Conservation (phyloP, 805 yeast species). For the Hagleromyces aurorensis region DNA sequence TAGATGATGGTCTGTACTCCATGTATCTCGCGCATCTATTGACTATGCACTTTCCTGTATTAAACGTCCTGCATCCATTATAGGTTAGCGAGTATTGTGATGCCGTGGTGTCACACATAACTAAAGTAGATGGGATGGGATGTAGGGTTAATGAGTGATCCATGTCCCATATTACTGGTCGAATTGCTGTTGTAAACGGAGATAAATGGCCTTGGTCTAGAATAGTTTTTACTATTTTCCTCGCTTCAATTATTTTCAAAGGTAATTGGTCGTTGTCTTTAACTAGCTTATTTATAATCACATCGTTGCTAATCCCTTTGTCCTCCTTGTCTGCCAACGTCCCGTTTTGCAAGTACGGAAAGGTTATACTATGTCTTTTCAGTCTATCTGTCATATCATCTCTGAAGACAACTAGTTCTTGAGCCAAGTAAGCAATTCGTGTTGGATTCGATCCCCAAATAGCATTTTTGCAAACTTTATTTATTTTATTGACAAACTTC, state of each 20-base stretch:
- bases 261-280: conserved; percentile 33
- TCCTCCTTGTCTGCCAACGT: conserved; percentile 22
- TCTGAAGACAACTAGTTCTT: conserved; percentile 67
- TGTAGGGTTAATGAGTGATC: conserved; percentile 63
- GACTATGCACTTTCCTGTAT: conserved; percentile 52
- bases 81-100: conserved; percentile 69
- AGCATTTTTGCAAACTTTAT: conserved; percentile 46
- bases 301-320: conserved; percentile 5
- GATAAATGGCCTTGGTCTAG: conserved; percentile 83
- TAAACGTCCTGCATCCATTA: conserved; percentile 73
- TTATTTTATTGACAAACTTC: conserved; percentile 60
- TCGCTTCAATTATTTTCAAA: conserved; percentile 47
- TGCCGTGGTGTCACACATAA: conserved; percentile 64
- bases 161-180: conserved; percentile 62
- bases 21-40: conserved; percentile 51
- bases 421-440: conserved; percentile 69
- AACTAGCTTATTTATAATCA: conserved; percentile 22
- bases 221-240: conserved; percentile 69
- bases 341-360: conserved; percentile 29
- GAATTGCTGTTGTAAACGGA: conserved; percentile 57
- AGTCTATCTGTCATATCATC: conserved; percentile 69
- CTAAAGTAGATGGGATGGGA: conserved; percentile 65
- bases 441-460: conserved; percentile 72
- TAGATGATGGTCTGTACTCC: conserved; percentile 62
- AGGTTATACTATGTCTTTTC: conserved; percentile 57